Percentiles rank a stretch among this genome's conserved stretches.
Conservation (phyloP, 2,329 filamentous ascomycete species). For the Leptographium wingfieldii region DNA sequence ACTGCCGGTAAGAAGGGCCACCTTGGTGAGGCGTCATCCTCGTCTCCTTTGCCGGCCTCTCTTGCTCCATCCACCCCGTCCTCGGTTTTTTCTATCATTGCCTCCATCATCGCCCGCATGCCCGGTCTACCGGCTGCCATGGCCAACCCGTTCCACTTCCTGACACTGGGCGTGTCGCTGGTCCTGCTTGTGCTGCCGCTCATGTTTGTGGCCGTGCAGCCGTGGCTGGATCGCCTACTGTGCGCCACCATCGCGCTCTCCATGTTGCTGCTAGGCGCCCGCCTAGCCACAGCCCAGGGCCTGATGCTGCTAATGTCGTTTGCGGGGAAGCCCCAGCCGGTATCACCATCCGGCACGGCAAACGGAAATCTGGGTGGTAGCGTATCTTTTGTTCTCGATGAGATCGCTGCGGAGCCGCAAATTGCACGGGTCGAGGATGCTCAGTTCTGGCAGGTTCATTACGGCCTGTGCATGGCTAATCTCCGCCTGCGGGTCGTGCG, state of each 20-base stretch:
- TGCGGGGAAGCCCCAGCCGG: slow-evolving; percentile 19
- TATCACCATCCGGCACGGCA: not conserved
- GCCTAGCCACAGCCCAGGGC: slow-evolving; percentile 74
- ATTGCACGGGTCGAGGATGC: slow-evolving; percentile 76
- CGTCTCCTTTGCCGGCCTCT: not conserved
- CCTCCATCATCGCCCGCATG: not conserved
- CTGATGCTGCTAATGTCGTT: slow-evolving; percentile 96
- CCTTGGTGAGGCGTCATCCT: not conserved
- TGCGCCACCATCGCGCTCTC: slow-evolving; percentile 69
- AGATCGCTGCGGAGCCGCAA: slow-evolving; percentile 69
- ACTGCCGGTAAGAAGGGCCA: not conserved
- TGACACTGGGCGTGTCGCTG: slow-evolving; percentile 77
- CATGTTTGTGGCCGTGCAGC: slow-evolving; percentile 69
- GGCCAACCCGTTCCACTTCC: slow-evolving; percentile 87
- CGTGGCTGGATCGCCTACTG: slow-evolving; percentile 71
- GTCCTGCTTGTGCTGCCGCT: slow-evolving; percentile 65
- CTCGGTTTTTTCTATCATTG: not conserved
- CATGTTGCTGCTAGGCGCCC: slow-evolving; percentile 80
- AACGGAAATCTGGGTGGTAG: too few species aligned
- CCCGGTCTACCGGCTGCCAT: slow-evolving; percentile 61
- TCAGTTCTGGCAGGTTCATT: slow-evolving; percentile 97
- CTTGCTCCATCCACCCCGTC: not conserved
- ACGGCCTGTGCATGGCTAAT: slow-evolving; percentile 92
- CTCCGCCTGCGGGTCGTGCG: slow-evolving; percentile 60
- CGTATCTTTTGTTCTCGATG: slow-evolving; percentile 54